Conservation (phyloP, 2,329 filamentous ascomycete genomes). For the Cladosporium oxysporum region DNA sequence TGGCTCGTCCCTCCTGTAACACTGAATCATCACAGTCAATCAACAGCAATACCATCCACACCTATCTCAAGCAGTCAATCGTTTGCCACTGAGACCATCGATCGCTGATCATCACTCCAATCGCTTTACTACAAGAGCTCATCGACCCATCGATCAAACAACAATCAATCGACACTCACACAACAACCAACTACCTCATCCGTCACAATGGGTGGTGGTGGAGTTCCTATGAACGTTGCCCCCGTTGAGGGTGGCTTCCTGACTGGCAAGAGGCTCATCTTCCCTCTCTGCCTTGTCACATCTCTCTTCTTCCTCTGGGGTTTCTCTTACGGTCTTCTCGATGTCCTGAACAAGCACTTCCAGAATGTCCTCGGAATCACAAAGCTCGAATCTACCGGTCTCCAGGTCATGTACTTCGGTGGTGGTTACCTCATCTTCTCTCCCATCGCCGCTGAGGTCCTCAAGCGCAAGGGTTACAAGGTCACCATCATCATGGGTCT, state of each 20-base stretch:
- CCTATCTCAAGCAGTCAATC: slow-evolving; percentile 4
- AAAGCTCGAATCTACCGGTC: slow-evolving; percentile 45
- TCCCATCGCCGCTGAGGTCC: slow-evolving; percentile 45
- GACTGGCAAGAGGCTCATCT: slow-evolving; percentile 49
- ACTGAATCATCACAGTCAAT: slow-evolving; percentile 11
- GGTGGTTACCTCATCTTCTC: slow-evolving; percentile 47
- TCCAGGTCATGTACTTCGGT: slow-evolving; percentile 47
- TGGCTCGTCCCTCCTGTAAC: slow-evolving; percentile 15
- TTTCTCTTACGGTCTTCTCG: slow-evolving; percentile 40
- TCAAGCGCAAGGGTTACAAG: slow-evolving; percentile 49
- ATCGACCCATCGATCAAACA: not conserved
- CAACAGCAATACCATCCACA: slow-evolving; percentile 7
- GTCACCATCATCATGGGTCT: slow-evolving; percentile 47
- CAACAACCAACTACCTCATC: slow-evolving; percentile 2
- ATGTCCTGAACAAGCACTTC: slow-evolving; percentile 43
- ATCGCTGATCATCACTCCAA: slow-evolving; percentile 1
- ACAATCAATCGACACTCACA: not conserved
- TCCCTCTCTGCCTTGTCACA: slow-evolving; percentile 51
- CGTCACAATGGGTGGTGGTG: slow-evolving; percentile 43
- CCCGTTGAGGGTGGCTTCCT: slow-evolving; percentile 45
- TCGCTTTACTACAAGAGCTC: not conserved
- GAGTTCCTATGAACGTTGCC: slow-evolving; percentile 41
- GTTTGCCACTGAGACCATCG: slow-evolving; percentile 14
- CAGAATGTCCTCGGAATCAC: slow-evolving; percentile 41
- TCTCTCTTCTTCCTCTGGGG: slow-evolving; percentile 50